These are phyloP conservation scores for Russula sp. DNA, from an alignment of 768 basidiomycete species.

Conservation along the genomic window DNA sequence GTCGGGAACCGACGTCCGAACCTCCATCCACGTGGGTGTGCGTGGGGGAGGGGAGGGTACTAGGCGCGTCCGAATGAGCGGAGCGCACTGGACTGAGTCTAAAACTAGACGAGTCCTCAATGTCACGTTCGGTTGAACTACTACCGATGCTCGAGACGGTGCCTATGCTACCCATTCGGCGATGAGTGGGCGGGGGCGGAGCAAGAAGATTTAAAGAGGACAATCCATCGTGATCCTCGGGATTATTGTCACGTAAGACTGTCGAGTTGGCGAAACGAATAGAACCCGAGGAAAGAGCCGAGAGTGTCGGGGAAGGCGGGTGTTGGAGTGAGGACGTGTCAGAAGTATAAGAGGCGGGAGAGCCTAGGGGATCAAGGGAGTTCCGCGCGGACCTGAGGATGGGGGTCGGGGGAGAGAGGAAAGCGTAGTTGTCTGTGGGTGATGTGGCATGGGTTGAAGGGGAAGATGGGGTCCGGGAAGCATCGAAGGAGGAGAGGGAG, in stretches of 20 bases:
- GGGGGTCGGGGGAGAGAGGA: conserved; percentile 13
- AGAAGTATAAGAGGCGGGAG: conserved; percentile 28
- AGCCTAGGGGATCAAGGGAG: conserved; percentile 30
- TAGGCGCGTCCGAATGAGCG: conserved; percentile 30
- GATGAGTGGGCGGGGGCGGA: conserved; percentile 33
- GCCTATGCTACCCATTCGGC: conserved; percentile 50
- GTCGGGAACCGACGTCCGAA: conserved; percentile 24
- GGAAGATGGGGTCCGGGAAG: not conserved
- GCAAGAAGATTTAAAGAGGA: conserved; percentile 47
- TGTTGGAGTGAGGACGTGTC: conserved; percentile 34
- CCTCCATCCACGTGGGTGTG: conserved; percentile 35
- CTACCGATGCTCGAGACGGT: conserved; percentile 46
- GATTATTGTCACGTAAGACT: conserved; percentile 61
- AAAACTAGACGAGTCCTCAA: conserved; percentile 16
- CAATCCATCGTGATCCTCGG: conserved; percentile 47
- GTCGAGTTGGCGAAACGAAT: conserved; percentile 51
- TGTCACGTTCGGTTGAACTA: conserved; percentile 36
- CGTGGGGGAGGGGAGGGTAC: conserved; percentile 32
- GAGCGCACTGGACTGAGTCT: conserved; percentile 19
- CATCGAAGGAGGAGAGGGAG: not conserved
- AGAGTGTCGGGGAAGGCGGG: conserved; percentile 75
- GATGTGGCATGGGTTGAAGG: not conserved
- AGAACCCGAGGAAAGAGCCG: conserved; percentile 45
- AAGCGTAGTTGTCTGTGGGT: conserved; percentile 7
- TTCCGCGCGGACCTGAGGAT: conserved; percentile 19